phyloP scores from a whole-genome alignment of 2,329 filamentous ascomycete genomes.

The Pseudogymnoascus sp. region DNA sequence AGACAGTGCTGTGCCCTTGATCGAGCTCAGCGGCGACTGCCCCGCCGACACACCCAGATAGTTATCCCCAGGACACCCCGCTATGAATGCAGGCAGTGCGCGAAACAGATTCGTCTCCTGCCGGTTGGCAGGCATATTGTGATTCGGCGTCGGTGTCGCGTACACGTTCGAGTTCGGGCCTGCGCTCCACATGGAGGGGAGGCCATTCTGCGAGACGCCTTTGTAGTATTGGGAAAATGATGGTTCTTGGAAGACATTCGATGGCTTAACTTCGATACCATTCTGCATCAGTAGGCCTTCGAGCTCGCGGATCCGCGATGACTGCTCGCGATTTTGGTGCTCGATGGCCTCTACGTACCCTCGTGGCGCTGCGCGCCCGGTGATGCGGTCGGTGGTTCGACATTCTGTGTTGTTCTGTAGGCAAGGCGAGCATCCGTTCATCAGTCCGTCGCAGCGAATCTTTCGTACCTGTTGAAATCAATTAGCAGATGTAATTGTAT shows the following conservation, averaged over 20 bases:
- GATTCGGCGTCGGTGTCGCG: constrained; percentile 3
- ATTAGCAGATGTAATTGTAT: constrained; percentile 12
- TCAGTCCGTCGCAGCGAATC: constrained; percentile 75
- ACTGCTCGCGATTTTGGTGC: constrained; percentile 58
- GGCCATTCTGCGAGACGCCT: constrained; percentile 12
- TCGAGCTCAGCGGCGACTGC: constrained; percentile 58
- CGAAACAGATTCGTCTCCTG: constrained; percentile 21
- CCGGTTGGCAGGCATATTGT: neutral
- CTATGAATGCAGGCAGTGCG: constrained; percentile 19
- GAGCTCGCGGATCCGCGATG: constrained; percentile 57
- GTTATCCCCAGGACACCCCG: constrained; percentile 43
- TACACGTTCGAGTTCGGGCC: constrained; percentile 10
- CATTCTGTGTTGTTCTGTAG: constrained; percentile 67
- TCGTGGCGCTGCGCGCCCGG: constrained; percentile 67
- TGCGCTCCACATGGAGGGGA: constrained; percentile 16
- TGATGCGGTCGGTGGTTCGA: constrained; percentile 76
- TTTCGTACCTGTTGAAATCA: constrained; percentile 56
- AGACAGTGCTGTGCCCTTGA: constrained; percentile 67
- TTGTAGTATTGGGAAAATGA: constrained; percentile 15
- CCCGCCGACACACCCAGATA: constrained; percentile 55
- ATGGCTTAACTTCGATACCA: constrained; percentile 51
- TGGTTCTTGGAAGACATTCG: constrained; percentile 22
- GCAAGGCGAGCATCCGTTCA: constrained; percentile 77
- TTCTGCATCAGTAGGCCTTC: constrained; percentile 54
- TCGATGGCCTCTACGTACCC: constrained; percentile 74